Base-by-base conservation (phyloP, 2,329 filamentous ascomycete species). In the Colletotrichum filicis region DNA sequence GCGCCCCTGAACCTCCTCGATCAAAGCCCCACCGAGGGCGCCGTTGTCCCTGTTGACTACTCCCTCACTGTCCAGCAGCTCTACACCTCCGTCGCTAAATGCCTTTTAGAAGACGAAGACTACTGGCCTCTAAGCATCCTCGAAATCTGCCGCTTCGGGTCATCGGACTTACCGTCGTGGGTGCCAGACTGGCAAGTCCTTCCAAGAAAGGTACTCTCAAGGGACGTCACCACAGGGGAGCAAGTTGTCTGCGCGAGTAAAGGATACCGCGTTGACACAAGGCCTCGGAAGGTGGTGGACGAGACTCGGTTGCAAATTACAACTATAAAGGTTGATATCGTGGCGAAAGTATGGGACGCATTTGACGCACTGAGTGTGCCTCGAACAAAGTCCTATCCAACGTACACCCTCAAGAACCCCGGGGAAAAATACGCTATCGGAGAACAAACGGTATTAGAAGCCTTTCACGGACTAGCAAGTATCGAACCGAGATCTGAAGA, bases 201-300 rank as follows among this genome's bases (percentile, higher is more conserved):
- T 5, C 55, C 26, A 1, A 32, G 55, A 30, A 57, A 57, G 16
- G 28, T 57, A 0, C 55, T 57, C n/a, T 57, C 55, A 7, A 11
- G 55, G 0, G 14, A 32, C 9, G 7, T 9, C 24, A n/a, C 55
- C 0, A 32, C 55, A 5, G 55, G 55, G 2, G 55, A n/a, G 55
- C 55, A 57, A 12, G 9, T 57, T 30, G 1, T 57, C 12, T 57
- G 22, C 4, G 55, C 55, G 2, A 57, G 55, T 9, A 26, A 11
- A 1, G 55, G 55, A 0, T 28, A 28, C 9, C 7, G 3, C 26
- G 1, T 5, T 2, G 1, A 8, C 0, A 14, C 16, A 9, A 16
- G 5, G 3, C 12, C 55, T 3, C 12, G 26, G 55, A 32, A 1
- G 16, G 30, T 57, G 1, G 3, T 57, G 14, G 55, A 30, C 4